Conservation (phyloP, 73 alveolate species). For the Tetrahymena elliotti region DNA sequence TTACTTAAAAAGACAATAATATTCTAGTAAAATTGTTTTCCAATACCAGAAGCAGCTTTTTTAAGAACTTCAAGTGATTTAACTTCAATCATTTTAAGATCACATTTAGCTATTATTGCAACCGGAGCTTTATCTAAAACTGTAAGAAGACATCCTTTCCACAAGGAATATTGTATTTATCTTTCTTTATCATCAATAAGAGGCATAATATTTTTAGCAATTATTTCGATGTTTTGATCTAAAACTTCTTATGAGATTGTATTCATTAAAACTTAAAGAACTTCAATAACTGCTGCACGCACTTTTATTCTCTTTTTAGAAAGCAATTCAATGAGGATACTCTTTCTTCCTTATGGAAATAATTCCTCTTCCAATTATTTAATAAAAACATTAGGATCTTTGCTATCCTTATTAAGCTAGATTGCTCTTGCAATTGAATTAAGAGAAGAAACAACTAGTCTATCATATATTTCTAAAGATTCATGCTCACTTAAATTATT, state of each 20-base stretch:
- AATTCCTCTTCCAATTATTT: neutral
- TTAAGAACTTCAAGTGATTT: neutral
- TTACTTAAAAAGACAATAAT: neutral
- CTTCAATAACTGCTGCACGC: neutral
- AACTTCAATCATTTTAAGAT: neutral
- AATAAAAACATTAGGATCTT: neutral
- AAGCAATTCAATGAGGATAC: neutral
- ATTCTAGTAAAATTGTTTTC: neutral
- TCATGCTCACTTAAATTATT: neutral
- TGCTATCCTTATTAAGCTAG: neutral
- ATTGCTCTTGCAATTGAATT: neutral
- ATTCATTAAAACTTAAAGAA: neutral
- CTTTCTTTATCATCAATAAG: neutral
- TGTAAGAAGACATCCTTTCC: neutral
- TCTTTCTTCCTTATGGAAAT: neutral
- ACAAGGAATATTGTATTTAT: neutral
- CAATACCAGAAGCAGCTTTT: neutral
- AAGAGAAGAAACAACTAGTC: neutral
- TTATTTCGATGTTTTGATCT: neutral
- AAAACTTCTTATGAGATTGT: neutral
- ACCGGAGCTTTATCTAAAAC: neutral
- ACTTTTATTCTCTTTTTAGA: neutral
- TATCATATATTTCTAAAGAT: neutral
- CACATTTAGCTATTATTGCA: neutral
- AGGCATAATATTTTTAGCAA: neutral